Base-by-base conservation (phyloP, 228 moss, liverwort and hornwort species). In the Sphagnum magellanicum region DNA sequence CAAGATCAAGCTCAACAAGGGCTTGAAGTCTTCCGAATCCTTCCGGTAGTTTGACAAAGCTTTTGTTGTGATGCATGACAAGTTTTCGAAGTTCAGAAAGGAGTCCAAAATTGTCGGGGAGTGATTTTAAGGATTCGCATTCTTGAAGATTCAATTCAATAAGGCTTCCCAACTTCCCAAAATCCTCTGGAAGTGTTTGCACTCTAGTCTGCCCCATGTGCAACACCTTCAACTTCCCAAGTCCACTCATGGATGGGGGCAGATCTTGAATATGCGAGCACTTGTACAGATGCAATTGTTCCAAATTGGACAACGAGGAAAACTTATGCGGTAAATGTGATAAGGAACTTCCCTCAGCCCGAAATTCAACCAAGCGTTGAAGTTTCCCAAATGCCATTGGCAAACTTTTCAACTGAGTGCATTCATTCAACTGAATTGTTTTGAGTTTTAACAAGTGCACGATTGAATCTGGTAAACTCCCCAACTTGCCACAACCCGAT, bases 311-410 rank as follows among this genome's bases (percentile, higher is more conserved):
- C 13, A 69, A 13, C 16, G 48, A 6, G n/a, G 52, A 53, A 52
- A 67, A 53, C 8, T 51, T 14, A n/a, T 67, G 6, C 16, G 67
- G 67, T 16, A 67, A 16, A 4, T 67, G 11, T 13, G 51, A 53
- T 6, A 67, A 16, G 51, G 67, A 67, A 52, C 51, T 8, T 67
- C 50, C 52, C 14, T 67, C 52, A 7, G 51, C 67, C 50, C 14
- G 53, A 16, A 76, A 10, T 15, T 62, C 76, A 59, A 58, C 71
- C 67, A 76, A 64, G 53, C 8, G 63, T 63, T 57, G 47, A 16
- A 76, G 72, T 14, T 64, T 12, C 8, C 15, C 17, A 8, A 72
- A 9, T 4, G 67, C 67, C 4, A 68, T 47, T 0, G 71, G 76
- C 10, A 76, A 49, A 2, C 63, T 13, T 0, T 5, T 50, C 46